Evolutionary conservation across 352 stramenopile genomes (phyloP).

Genomic region (Phytopythium kandeliae): DNA sequence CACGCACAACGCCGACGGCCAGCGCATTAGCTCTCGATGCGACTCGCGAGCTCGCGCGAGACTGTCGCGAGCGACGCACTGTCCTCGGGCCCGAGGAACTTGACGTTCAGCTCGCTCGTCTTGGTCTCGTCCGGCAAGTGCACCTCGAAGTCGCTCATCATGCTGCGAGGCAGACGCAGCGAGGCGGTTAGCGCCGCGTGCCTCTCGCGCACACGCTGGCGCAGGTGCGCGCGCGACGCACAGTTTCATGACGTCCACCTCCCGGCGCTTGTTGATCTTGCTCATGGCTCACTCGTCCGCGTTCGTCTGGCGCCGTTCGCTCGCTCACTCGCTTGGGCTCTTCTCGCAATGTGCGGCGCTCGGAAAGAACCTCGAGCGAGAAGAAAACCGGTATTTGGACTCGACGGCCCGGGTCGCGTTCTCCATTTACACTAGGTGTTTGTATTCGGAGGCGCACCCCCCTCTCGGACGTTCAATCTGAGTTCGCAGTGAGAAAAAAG

Average conservation of each 20-base stretch:
- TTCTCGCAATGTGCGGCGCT: too few species aligned
- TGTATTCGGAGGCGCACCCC: constrained; percentile 14
- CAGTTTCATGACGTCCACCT: constrained; percentile 91
- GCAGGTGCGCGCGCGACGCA: too few species aligned
- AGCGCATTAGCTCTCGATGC: too few species aligned
- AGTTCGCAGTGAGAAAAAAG: background rate
- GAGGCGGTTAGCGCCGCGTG: too few species aligned
- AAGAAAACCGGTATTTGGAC: constrained; percentile 5
- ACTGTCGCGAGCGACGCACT: constrained; percentile 42
- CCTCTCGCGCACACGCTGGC: too few species aligned
- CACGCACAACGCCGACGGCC: too few species aligned
- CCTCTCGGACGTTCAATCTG: background rate
- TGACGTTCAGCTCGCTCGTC: constrained; percentile 80
- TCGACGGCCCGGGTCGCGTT: constrained; percentile 22
- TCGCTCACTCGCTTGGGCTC: too few species aligned
- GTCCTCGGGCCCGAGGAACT: constrained; percentile 81
- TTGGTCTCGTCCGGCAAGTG: constrained; percentile 79
- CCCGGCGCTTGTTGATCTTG: constrained; percentile 77
- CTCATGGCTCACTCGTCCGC: constrained; percentile 33
- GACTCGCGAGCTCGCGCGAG: too few species aligned
- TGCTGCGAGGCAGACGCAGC: constrained; percentile 23
- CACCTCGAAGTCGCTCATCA: constrained; percentile 91
- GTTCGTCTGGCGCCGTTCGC: too few species aligned
- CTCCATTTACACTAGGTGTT: constrained; percentile 17
- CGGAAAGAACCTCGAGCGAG: constrained; percentile 9